phyloP scores from a whole-genome alignment of 139 green algal genomes.

The Prasinococcaceae sp. region DNA sequence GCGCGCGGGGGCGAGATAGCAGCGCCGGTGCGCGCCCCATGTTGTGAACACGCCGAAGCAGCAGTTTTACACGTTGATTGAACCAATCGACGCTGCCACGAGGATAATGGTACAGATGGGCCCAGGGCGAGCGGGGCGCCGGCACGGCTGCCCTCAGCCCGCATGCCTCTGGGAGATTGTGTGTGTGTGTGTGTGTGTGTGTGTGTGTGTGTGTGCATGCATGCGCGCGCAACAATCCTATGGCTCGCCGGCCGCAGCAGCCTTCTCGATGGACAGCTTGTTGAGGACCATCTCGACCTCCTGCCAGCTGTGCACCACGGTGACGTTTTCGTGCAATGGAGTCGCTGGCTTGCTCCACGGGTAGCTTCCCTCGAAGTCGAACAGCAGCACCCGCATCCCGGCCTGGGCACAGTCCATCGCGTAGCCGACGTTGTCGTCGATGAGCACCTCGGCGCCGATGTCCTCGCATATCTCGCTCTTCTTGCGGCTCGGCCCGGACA shows the following conservation, averaged over 20 bases:
- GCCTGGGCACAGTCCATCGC: slow-evolving; percentile 68
- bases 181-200: not conserved
- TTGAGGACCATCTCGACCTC: slow-evolving; percentile 33
- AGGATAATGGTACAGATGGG: not conserved
- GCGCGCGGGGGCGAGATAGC: too few relatives aligned
- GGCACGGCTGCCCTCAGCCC: too few relatives aligned
- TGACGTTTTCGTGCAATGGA: slow-evolving; percentile 44
- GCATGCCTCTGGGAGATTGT: too few relatives aligned
- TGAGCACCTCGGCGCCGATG: slow-evolving; percentile 66
- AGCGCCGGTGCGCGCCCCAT: too few relatives aligned
- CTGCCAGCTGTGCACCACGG: slow-evolving; percentile 40
- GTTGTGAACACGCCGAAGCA: too few relatives aligned
- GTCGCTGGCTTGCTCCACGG: slow-evolving; percentile 87
- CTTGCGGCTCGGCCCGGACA: slow-evolving; percentile 45
- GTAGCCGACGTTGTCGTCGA: slow-evolving; percentile 90
- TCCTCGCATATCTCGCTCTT: slow-evolving; percentile 84
- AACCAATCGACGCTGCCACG: too few relatives aligned
- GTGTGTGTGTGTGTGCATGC: not conserved
- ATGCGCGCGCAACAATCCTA: not conserved
- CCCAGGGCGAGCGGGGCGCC: too few relatives aligned
- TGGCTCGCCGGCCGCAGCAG: not conserved
- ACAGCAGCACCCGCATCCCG: slow-evolving; percentile 81
- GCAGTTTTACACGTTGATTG: too few relatives aligned
- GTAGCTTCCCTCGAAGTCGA: slow-evolving; percentile 69
- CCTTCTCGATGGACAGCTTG: not conserved